phyloP scores from a whole-genome alignment of 139 green algal genomes.

The Coccomyxa sp. region DNA sequence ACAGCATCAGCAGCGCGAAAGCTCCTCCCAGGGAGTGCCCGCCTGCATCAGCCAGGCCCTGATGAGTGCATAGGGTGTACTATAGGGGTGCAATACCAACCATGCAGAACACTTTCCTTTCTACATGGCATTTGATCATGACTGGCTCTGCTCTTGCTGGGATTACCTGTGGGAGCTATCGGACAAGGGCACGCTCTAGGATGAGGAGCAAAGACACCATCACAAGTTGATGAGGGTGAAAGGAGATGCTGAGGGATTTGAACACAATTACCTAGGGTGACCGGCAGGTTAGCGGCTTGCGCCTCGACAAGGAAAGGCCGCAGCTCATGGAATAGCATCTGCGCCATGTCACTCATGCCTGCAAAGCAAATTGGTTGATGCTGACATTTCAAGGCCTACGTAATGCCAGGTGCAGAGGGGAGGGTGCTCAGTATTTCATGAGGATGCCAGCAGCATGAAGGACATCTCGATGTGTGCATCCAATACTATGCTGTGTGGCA shows the following conservation, averaged over 20 bases:
- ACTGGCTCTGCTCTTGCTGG: neutral
- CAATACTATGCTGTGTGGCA: no score
- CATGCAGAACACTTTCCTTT: slow-evolving; percentile 25
- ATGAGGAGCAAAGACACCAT: neutral
- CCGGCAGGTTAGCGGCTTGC: neutral
- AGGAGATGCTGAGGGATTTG: no score
- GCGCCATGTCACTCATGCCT: neutral
- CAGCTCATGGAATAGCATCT: neutral
- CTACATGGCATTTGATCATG: no score
- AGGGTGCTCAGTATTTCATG: neutral
- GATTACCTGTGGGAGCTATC: no score
- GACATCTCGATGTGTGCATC: no score
- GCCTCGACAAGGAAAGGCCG: neutral
- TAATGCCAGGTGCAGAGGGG: no score
- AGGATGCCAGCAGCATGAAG: no score
- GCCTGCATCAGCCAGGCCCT: slow-evolving; percentile 12
- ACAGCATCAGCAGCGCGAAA: slow-evolving; percentile 40
- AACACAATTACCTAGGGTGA: no score
- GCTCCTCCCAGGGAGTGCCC: slow-evolving; percentile 58
- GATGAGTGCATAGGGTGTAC: neutral
- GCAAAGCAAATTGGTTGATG: no score
- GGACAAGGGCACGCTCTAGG: no score
- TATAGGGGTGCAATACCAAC: neutral
- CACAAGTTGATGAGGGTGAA: neutral
- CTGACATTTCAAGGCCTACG: neutral